Conservation (phyloP, 257 asterid species). For the Jacaranda copaia region DNA sequence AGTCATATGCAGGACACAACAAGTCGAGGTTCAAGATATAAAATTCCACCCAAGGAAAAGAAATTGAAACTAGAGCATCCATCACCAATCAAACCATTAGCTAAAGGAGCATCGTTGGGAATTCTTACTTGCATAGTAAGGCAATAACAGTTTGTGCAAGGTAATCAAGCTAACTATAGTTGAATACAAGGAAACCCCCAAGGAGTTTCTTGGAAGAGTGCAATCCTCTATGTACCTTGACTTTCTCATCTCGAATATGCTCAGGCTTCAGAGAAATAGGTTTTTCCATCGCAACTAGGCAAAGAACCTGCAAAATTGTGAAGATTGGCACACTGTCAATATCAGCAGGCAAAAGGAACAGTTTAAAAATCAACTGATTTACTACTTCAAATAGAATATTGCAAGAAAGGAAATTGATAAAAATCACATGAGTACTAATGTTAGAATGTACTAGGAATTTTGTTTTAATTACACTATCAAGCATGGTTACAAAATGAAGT, state of each 20-base stretch:
- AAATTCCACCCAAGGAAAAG: slow-evolving; percentile 17
- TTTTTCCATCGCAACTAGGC: slow-evolving; percentile 97
- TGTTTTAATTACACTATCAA: not conserved
- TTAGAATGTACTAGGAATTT: not conserved
- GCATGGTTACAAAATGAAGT: slow-evolving; percentile 22
- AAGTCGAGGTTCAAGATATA: slow-evolving; percentile 2
- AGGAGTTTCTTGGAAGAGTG: not conserved
- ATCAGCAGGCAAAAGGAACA: slow-evolving; percentile 12
- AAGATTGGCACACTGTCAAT: slow-evolving; percentile 10
- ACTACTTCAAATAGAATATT: slow-evolving; percentile 3
- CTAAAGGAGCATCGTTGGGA: too few relatives aligned
- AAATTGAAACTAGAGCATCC: slow-evolving; percentile 2
- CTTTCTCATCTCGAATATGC: slow-evolving; percentile 94
- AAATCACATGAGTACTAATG: not conserved
- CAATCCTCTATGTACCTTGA: slow-evolving; percentile 63
- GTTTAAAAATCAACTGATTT: slow-evolving; percentile 11
- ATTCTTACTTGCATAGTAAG: too few relatives aligned
- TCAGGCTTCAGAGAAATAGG: slow-evolving; percentile 85
- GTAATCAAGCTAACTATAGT: not conserved
- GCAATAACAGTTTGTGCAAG: not conserved
- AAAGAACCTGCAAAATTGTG: slow-evolving; percentile 65
- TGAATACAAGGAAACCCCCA: slow-evolving; percentile 2
- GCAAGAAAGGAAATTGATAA: not conserved
- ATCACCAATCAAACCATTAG: not conserved
- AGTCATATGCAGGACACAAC: slow-evolving; percentile 10